A percentile compares a stretch with the other conserved stretches of the same genome.
phyloP scores from a whole-genome alignment of 257 asterid genomes.

The Plantago major region DNA sequence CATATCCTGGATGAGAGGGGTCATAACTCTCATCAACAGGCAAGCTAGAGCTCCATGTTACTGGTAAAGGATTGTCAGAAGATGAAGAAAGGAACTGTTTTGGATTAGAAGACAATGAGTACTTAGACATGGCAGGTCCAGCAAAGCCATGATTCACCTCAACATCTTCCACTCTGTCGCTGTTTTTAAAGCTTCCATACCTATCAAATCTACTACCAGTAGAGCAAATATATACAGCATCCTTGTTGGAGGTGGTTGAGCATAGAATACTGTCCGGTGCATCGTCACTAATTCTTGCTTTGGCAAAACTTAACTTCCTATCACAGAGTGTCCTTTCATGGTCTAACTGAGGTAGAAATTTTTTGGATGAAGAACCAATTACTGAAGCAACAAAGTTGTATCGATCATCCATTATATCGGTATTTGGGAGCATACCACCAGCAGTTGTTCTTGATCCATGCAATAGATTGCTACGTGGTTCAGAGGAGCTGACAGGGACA shows the following conservation, averaged over 20 bases:
- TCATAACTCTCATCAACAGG: slow-evolving; percentile 20
- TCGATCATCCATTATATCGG: slow-evolving; percentile 25
- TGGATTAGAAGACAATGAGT: slow-evolving; percentile 25
- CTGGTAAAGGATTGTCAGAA: slow-evolving; percentile 28
- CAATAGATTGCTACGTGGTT: slow-evolving; percentile 22
- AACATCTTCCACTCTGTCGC: slow-evolving; percentile 20
- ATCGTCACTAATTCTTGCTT: background rate
- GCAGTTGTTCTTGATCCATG: slow-evolving; percentile 26
- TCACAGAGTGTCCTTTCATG: slow-evolving; percentile 10
- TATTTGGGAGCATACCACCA: slow-evolving; percentile 27
- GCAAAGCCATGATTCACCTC: slow-evolving; percentile 17
- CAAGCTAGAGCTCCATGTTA: slow-evolving; percentile 24
- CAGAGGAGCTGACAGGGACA: slow-evolving; percentile 26
- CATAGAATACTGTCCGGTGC: background rate
- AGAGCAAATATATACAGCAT: slow-evolving; percentile 12
- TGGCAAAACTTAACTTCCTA: slow-evolving; percentile 18
- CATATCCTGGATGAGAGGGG: slow-evolving; percentile 24
- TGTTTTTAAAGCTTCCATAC: slow-evolving; percentile 29
- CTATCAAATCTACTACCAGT: slow-evolving; percentile 25
- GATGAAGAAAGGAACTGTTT: slow-evolving; percentile 23
- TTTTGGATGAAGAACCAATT: slow-evolving; percentile 26
- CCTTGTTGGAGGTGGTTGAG: slow-evolving; percentile 18
- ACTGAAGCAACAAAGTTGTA: slow-evolving; percentile 21
- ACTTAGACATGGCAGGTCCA: slow-evolving; percentile 26
- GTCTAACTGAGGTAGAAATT: slow-evolving; percentile 16